phyloP scores from a whole-genome alignment of 2,329 filamentous ascomycete species.

The Dactylellina haptotyla region DNA sequence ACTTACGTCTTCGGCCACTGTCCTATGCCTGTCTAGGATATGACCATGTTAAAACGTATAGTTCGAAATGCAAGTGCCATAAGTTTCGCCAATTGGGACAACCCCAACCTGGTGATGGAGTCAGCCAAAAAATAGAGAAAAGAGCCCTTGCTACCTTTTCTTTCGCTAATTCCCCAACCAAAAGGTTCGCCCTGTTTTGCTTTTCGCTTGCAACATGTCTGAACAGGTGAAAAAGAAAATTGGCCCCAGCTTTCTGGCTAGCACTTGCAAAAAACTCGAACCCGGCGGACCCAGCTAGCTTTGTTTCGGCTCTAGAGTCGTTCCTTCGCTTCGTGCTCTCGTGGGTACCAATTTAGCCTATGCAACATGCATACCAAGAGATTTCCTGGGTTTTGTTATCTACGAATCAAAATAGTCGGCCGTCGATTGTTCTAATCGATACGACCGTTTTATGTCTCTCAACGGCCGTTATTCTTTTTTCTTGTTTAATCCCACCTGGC shows the following conservation, averaged over 20 bases:
- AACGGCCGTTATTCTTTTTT: too few relatives aligned
- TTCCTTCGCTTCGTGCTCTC: slow-evolving; percentile 5
- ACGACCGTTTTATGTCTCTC: not conserved
- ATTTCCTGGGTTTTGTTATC: too few relatives aligned
- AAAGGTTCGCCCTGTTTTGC: slow-evolving; percentile 50
- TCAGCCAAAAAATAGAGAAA: too few relatives aligned
- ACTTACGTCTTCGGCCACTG: slow-evolving; percentile 28
- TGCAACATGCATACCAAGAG: not conserved
- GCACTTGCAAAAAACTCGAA: not conserved
- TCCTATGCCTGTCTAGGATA: slow-evolving; percentile 12
- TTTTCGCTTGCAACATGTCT: slow-evolving; percentile 40
- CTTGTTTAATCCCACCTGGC: not conserved
- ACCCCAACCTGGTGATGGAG: too few relatives aligned
- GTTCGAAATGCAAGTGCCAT: too few relatives aligned
- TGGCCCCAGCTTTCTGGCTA: not conserved
- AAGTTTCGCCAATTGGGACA: too few relatives aligned
- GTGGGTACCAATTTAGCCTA: slow-evolving; percentile 26
- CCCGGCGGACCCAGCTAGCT: not conserved
- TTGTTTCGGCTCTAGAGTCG: not conserved
- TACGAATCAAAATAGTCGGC: too few relatives aligned
- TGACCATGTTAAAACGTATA: not conserved
- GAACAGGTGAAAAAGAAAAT: slow-evolving; percentile 7
- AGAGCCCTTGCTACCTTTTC: not conserved
- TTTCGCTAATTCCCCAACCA: slow-evolving; percentile 37
- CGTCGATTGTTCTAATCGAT: too few relatives aligned